Evolutionary conservation across 306 rosid genomes (phyloP), one percentile per base, ranked within the genome.

Genomic region (Trifolium repens): DNA sequence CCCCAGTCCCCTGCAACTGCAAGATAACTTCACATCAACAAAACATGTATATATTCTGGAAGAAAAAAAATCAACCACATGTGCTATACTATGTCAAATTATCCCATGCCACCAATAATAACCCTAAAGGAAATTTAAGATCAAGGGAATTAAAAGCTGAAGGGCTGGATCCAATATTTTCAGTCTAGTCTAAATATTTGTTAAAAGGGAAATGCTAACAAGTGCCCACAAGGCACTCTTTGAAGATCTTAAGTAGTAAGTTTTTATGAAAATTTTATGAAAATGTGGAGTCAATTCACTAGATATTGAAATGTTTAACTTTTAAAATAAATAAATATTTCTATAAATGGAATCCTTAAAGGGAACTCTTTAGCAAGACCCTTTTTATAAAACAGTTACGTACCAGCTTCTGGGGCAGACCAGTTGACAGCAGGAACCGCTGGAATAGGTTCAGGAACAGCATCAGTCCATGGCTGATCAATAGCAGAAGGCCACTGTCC

Each of bases 401-500:
- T 65, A 85, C 85, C 88, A 64, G 85, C 59, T 54, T 74, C 83
- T 4, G 85, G 70, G 11, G 79, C 80, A 2, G 75, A 44, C 85
- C 88, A 84, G 69, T 14, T 67, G 69, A 60, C 83, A 47, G 72
- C 85, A 19, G 85, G 81, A 7, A 10, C 85, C 8, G 83, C 83
- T 8, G 85, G 30, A 78, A 81, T 84, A 16, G 88, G 85, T 46
- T 32, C 87, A 67, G 81, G 74, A 22, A 22, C 87, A 5, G 85
- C 16, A 3, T 84, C 85, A 8, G 59, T 2, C 88, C 83, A 81
- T 0, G 78, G 14, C 14, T 67, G 83, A 15, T 84, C 88, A 13
- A 78, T 24, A 13, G 85, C 26, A 26, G 76, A 59, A 1, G 85
- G 80, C 87, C 85, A 84, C 58, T 80, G 85, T 12, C 75, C 80